Base-by-base conservation (phyloP, 345 rosid species). In the Salix suchowensis region DNA sequence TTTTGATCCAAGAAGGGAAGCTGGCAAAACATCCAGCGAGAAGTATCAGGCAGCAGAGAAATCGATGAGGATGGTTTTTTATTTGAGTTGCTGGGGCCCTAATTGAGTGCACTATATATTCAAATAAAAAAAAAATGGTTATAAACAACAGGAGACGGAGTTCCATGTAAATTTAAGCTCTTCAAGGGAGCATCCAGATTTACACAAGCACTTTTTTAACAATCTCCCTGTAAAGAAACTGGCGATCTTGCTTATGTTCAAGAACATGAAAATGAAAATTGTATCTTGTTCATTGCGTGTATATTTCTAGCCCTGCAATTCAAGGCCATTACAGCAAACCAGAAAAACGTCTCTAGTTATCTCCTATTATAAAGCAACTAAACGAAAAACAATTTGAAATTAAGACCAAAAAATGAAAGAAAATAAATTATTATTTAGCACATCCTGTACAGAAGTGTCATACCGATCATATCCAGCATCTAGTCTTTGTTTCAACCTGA, bases 61-160 rank as follows among this genome's bases (percentile, higher is more conserved):
- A n/a, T 62, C 82, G 1, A 44, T 54, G 74, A 76, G 68, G 73
- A 76, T 76, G 77, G 70, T 81, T 4, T 23, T 81, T 30, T 76
- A 79, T 77, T 37, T 84, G 68, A 84, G 79, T 55, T 81, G 77
- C 64, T 81, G 85, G 81, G 82, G 83, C 21, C 77, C 73, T 30
- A 44, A 71, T 61, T 76, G 67, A 76, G 34, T 55, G 24, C 7
- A 7, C 26, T 2, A 6, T 18, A 6, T 52, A 52, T 52, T 19
- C 23, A 55, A 55, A 2, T 55, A 34, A 34, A 34, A 32, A 4
- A 34, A 55, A n/a, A n/a, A 55, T 2, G 24, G 4, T 13, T 55
- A 55, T 55, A 55, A 8, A 55, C 61, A 26, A 2, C 12, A 55
- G 61, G 61, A 55, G 24, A n/a, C 3, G 61, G 11, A n/a, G 5